These are phyloP conservation scores for Imleria badia DNA, from an alignment of 768 basidiomycete species.

Conservation along the genomic window DNA sequence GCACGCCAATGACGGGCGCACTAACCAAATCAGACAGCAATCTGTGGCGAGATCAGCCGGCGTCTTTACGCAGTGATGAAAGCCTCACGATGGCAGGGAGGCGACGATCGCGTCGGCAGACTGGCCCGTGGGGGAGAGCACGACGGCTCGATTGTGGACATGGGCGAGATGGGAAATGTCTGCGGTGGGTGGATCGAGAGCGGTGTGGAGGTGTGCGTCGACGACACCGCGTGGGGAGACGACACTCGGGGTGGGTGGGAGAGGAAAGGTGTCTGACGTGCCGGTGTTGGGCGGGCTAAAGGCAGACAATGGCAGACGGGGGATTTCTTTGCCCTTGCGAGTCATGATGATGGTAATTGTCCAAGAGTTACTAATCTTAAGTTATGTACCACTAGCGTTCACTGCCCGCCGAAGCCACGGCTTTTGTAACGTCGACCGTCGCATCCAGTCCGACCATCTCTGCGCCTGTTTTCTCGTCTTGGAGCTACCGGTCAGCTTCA, in stretches of 20 bases:
- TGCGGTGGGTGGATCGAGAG: constrained; percentile 26
- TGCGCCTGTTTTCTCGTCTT: constrained; percentile 26
- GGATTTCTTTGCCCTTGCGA: constrained; percentile 66
- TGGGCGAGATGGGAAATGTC: constrained; percentile 40
- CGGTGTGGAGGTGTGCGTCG: constrained; percentile 63
- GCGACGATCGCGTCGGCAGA: constrained; percentile 40
- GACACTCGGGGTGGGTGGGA: constrained; percentile 66
- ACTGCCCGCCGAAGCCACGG: constrained; percentile 26
- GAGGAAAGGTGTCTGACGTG: constrained; percentile 62
- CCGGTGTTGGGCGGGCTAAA: constrained; percentile 73
- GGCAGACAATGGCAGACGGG: constrained; percentile 71
- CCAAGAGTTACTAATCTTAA: neutral
- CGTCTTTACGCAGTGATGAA: neutral
- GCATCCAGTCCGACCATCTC: constrained; percentile 32
- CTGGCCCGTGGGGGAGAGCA: constrained; percentile 48
- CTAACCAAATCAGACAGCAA: constrained; percentile 17
- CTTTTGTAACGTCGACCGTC: constrained; percentile 10
- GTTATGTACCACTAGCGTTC: neutral
- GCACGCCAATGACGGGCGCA: constrained; percentile 52
- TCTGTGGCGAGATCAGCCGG: constrained; percentile 12
- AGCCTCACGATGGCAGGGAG: constrained; percentile 40
- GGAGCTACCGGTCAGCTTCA: constrained; percentile 6
- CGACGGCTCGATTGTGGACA: constrained; percentile 58
- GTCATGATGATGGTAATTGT: constrained; percentile 15
- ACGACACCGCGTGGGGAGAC: constrained; percentile 62